Evolutionary conservation across 495 filamentous ascomycete genomes (phyloP), one percentile per base, ranked within the genome.

Genomic region (Xylaria castorea): DNA sequence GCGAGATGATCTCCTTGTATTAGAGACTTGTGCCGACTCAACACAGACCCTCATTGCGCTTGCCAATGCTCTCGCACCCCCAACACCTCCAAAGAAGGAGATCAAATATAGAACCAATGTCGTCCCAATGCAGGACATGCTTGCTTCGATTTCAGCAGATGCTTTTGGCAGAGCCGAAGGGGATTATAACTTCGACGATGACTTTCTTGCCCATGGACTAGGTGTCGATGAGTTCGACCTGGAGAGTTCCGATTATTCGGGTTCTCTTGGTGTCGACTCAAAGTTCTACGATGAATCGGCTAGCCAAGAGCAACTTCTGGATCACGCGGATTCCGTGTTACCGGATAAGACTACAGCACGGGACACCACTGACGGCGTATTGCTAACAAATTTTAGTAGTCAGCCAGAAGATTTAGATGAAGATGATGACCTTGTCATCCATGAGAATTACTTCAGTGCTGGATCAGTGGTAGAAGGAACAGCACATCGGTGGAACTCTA

Each of bases 21-120:
- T 99, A 20, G 97, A 99, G 79, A 93, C 94, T 5, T 98, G 97
- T 78, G 96, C 97, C 20, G 97, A 99, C 81, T 98, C 97, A 12
- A 98, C 96, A 0, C 94, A 97, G 76, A 98, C 97, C 0, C 87
- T 99, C 3, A 90, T 97, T 64, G 89, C 86, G 20, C 88, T 96
- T 70, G 79, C 96, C 51, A 94, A 93, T 76, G 94, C 91, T 0
- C 86, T 99, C 5, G 89, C 89, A 14, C 96, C 95, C 30, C 96
- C 97, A 3, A 88, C 88, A 8, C 91, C 93, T 1, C 94, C 94
- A 11, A 93, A 88, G 75, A 91, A 91, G 60, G 90, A 91, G 67
- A 86, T 89, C 69, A 95, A 95, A 77, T 99, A 98, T 79, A 89
- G 91, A 51, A 98, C 95, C 2, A 88, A 95, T 68, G 89, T 97